These are phyloP conservation scores for Cercis canadensis DNA, from an alignment of 306 rosid species.

Conservation along the genomic window DNA sequence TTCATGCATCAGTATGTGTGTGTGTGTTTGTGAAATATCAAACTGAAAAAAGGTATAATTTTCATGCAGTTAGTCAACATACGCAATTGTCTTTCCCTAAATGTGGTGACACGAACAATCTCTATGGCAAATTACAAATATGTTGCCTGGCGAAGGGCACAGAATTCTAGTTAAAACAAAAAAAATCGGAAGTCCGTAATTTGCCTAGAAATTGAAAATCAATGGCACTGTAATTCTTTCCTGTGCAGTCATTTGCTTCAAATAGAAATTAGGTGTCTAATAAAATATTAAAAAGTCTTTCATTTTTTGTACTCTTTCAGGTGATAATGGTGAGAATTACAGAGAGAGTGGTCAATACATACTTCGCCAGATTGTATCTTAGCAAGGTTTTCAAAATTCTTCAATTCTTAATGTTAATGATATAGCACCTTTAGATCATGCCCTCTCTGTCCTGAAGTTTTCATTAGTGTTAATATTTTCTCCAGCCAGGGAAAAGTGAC, in stretches of 20 bases:
- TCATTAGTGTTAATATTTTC: conserved; percentile 40
- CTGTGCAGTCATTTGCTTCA: conserved; percentile 20
- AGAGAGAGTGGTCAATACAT: conserved; percentile 80
- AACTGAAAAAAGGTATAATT: not conserved
- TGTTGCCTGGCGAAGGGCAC: no score
- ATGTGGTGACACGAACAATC: not conserved
- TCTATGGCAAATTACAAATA: no score
- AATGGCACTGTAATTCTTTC: conserved; percentile 19
- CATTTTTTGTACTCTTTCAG: conserved; percentile 55
- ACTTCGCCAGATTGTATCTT: conserved; percentile 81
- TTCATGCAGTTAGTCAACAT: not conserved
- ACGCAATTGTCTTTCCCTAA: not conserved
- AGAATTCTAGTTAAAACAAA: no score
- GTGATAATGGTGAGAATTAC: conserved; percentile 86
- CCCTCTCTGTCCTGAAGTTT: conserved; percentile 18
- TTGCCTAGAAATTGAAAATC: no score
- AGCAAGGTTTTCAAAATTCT: conserved; percentile 71
- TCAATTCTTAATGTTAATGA: conserved; percentile 16
- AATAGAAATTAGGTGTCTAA: conserved; percentile 21
- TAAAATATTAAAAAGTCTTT: conserved; percentile 18
- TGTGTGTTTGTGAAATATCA: conserved; percentile 18
- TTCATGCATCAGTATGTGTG: conserved; percentile 14
- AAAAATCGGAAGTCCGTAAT: no score
- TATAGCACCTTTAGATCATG: conserved; percentile 12
- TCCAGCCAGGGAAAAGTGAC: conserved; percentile 85